phyloP scores from a whole-genome alignment of 2,329 filamentous ascomycete genomes.

The Fusarium sp. region DNA sequence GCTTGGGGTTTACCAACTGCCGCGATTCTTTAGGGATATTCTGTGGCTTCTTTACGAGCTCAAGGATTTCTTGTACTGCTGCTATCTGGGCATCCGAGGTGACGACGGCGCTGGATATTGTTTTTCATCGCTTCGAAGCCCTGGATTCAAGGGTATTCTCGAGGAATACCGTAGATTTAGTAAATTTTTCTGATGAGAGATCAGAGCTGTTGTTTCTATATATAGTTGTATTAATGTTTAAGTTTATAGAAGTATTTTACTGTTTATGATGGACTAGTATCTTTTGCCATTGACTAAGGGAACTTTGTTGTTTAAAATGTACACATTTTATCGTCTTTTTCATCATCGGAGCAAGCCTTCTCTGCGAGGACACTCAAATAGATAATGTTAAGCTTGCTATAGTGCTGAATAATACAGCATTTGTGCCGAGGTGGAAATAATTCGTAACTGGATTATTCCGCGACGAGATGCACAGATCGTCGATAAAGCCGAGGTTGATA shows the following conservation, averaged over 20 bases:
- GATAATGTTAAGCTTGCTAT: too few species aligned
- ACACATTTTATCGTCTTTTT: too few species aligned
- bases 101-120: not conserved
- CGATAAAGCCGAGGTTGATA: conserved; percentile 13
- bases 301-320: too few species aligned
- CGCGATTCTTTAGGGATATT: not conserved
- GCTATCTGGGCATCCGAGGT: not conserved
- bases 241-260: not conserved
- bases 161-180: too few species aligned
- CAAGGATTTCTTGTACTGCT: not conserved
- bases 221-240: not conserved
- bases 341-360: too few species aligned
- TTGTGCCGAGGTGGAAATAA: not conserved
- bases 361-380: too few species aligned
- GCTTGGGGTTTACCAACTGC: not conserved
- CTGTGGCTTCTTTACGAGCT: not conserved
- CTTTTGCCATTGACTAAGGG: too few species aligned
- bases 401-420: too few species aligned
- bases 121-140: not conserved
- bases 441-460: not conserved
- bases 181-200: too few species aligned
- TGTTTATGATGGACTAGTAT: not conserved
- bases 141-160: not conserved
- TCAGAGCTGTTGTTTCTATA: too few species aligned
- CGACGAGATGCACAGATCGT: not conserved